These are phyloP conservation scores for Pseudogymnoascus destructans DNA, from an alignment of 2,329 filamentous ascomycete genomes.

Conservation along the genomic window DNA sequence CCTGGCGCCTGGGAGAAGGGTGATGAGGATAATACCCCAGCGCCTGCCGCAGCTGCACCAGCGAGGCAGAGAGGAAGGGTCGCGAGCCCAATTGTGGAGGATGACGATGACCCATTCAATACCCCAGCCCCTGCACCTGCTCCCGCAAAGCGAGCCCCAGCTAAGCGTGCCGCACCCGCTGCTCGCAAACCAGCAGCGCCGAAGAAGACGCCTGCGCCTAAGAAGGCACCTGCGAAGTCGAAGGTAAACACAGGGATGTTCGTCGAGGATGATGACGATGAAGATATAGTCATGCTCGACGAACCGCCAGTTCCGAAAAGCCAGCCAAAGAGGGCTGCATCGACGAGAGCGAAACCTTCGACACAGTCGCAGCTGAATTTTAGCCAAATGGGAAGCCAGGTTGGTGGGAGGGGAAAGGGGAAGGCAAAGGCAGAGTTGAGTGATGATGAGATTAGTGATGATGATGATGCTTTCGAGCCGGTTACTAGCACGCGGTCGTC, in stretches of 20 bases:
- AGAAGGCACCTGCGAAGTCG: constrained; percentile 25
- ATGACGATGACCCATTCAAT: constrained; percentile 38
- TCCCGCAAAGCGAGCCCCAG: constrained; percentile 29
- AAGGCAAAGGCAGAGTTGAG: constrained; percentile 43
- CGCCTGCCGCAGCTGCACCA: constrained; percentile 22
- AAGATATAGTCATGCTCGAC: constrained; percentile 42
- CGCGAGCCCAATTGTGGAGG: constrained; percentile 34
- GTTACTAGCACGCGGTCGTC: not conserved
- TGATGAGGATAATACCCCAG: constrained; percentile 34
- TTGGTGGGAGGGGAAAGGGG: constrained; percentile 28
- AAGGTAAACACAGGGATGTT: constrained; percentile 29
- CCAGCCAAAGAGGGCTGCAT: constrained; percentile 21
- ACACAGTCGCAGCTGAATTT: constrained; percentile 40
- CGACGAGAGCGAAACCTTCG: constrained; percentile 22
- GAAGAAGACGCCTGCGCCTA: constrained; percentile 26
- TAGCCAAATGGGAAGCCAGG: constrained; percentile 27
- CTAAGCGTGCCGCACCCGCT: constrained; percentile 28
- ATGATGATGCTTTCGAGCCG: constrained; percentile 44
- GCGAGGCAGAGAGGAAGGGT: constrained; percentile 20
- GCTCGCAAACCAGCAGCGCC: constrained; percentile 25
- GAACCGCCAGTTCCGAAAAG: constrained; percentile 30
- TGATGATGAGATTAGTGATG: constrained; percentile 50
- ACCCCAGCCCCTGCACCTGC: constrained; percentile 28
- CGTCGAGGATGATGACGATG: constrained; percentile 33
- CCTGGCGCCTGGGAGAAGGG: constrained; percentile 46